Conservation (phyloP, 352 stramenopile genomes). For the Phytophthora multivora region DNA sequence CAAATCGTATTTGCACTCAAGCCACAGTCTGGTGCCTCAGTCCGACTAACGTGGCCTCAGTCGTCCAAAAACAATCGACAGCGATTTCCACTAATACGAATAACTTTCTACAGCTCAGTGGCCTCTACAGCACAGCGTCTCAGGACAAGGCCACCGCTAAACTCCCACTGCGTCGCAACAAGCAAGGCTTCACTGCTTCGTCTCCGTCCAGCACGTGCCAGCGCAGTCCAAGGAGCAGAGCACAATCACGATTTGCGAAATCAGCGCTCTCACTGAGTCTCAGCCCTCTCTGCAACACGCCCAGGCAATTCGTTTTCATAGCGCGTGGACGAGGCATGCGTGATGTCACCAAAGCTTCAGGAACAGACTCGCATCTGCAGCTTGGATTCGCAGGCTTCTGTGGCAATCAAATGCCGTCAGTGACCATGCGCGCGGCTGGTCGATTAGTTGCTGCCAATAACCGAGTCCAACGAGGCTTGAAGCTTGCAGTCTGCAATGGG, state of each 20-base stretch:
- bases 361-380: not conserved
- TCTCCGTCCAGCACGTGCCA: slow-evolving; percentile 33
- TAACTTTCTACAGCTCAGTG: too few species aligned
- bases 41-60: not conserved
- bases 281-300: slow-evolving; percentile 9
- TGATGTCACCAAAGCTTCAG: slow-evolving; percentile 37
- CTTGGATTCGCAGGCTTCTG: not conserved
- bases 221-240: slow-evolving; percentile 16
- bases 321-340: slow-evolving; percentile 20
- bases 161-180: not conserved
- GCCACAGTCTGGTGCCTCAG: not conserved
- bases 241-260: slow-evolving; percentile 26
- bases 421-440: not conserved
- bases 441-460: not conserved
- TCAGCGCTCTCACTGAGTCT: slow-evolving; percentile 2
- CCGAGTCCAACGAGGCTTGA: not conserved
- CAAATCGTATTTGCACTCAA: slow-evolving; percentile 12
- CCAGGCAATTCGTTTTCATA: slow-evolving; percentile 3
- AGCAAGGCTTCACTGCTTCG: slow-evolving; percentile 11
- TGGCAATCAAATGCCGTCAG: not conserved
- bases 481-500: slow-evolving; percentile 1
- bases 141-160: not conserved
- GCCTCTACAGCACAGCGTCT: not conserved
- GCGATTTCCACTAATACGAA: not conserved
- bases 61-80: not conserved